Evolutionary conservation across 371 early-diverging fungal genomes (phyloP).

Genomic region (Apophysomyces ossiformis): DNA sequence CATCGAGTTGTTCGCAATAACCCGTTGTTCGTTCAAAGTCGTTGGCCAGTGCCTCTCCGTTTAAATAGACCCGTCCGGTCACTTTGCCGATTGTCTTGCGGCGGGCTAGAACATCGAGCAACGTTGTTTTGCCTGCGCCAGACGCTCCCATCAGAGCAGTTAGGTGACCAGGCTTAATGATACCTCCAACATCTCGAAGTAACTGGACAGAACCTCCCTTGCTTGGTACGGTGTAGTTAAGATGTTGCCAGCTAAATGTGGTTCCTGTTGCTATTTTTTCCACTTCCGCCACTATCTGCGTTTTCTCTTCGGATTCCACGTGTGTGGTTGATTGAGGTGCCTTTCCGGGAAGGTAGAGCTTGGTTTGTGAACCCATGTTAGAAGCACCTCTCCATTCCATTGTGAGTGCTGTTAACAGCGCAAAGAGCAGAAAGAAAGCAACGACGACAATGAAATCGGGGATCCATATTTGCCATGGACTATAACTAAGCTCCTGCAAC

Average conservation of each 20-base stretch:
- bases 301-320: slow-evolving; percentile 31
- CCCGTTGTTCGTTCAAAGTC: slow-evolving; percentile 73
- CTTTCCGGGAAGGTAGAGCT: slow-evolving; percentile 49
- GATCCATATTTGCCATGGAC: slow-evolving; percentile 35
- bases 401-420: slow-evolving; percentile 37
- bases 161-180: slow-evolving; percentile 69
- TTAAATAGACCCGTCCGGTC: slow-evolving; percentile 67
- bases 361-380: slow-evolving; percentile 53
- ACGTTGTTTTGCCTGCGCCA: slow-evolving; percentile 86
- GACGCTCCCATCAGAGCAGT: slow-evolving; percentile 82
- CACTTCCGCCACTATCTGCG: slow-evolving; percentile 20
- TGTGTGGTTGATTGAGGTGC: slow-evolving; percentile 29
- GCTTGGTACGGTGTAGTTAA: slow-evolving; percentile 54
- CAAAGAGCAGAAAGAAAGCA: slow-evolving; percentile 54
- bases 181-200: slow-evolving; percentile 49
- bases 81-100: slow-evolving; percentile 77
- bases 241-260: slow-evolving; percentile 51
- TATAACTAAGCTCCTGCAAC: slow-evolving; percentile 56
- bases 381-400: slow-evolving; percentile 55
- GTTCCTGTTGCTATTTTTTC: slow-evolving; percentile 38
- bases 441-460: slow-evolving; percentile 44
- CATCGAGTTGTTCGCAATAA: slow-evolving; percentile 80
- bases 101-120: slow-evolving; percentile 76
- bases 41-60: slow-evolving; percentile 39
- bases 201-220: slow-evolving; percentile 52